phyloP scores from a whole-genome alignment of 108 stramenopile species.

The Nannochloropsis oceanica region DNA sequence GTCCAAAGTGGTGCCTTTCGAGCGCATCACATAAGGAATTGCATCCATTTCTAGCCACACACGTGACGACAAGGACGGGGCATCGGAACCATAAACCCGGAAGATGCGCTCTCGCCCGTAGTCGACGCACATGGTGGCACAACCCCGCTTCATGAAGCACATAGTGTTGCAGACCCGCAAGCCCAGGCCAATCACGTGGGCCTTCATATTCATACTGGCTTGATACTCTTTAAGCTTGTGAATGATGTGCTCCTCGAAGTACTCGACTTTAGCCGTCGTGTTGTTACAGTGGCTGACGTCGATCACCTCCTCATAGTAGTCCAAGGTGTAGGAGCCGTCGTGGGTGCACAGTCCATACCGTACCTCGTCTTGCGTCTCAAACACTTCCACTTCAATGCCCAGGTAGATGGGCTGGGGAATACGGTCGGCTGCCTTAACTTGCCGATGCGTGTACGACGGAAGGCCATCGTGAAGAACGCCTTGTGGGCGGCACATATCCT shows the following conservation, averaged over 20 bases:
- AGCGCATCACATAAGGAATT: background rate
- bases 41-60: background rate
- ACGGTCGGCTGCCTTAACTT: background rate
- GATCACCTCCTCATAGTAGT: background rate
- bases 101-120: background rate
- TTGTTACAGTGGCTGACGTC: background rate
- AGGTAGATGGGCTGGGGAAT: background rate
- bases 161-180: background rate
- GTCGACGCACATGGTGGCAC: background rate
- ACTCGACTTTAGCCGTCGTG: background rate
- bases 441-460: background rate
- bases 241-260: background rate
- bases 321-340: background rate
- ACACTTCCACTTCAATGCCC: background rate
- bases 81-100: background rate
- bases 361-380: background rate
- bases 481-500: background rate
- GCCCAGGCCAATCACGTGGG: background rate
- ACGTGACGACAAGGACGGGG: background rate
- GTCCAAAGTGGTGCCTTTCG: background rate
- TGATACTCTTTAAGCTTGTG: background rate
- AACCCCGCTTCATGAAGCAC: background rate
- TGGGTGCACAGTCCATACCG: background rate
- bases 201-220: background rate
- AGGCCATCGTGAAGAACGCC: background rate